These are phyloP conservation scores for Jatropha multifida DNA, from an alignment of 441 rosid species.

Conservation along the genomic window DNA sequence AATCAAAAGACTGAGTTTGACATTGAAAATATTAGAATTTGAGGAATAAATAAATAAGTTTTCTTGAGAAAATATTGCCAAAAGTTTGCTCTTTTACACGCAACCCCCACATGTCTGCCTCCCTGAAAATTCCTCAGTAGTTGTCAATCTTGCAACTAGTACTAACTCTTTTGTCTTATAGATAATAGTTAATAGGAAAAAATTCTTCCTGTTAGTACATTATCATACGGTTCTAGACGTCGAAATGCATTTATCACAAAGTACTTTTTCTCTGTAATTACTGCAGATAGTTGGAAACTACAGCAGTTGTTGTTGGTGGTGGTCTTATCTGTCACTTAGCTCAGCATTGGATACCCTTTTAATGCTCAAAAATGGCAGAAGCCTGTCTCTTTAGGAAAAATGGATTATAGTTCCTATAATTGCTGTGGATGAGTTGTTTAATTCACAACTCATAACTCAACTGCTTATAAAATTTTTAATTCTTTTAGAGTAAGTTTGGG, in stretches of 20 bases:
- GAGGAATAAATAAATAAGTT: too few relatives aligned
- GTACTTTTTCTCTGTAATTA: neutral
- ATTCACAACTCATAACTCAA: conserved; percentile 4
- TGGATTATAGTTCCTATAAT: conserved; percentile 7
- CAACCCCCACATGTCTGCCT: conserved; percentile 22
- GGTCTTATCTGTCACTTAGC: conserved; percentile 21
- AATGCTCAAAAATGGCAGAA: conserved; percentile 19
- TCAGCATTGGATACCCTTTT: conserved; percentile 12
- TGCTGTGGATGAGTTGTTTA: conserved; percentile 9
- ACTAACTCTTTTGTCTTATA: conserved; percentile 5
- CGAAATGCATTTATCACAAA: neutral
- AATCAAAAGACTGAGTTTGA: conserved; percentile 25
- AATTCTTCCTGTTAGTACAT: neutral
- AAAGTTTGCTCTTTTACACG: conserved; percentile 20
- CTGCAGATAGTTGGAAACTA: neutral
- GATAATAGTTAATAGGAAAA: neutral
- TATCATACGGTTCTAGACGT: neutral
- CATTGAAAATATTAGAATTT: conserved; percentile 1
- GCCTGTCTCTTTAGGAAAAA: conserved; percentile 2
- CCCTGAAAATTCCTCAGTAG: neutral
- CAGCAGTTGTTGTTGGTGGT: neutral
- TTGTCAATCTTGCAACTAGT: neutral
- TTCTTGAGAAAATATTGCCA: neutral
- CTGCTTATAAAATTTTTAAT: conserved; percentile 9
- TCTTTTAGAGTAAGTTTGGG: neutral